Evolutionary conservation across 352 stramenopile genomes (phyloP), one percentile per base, ranked within the genome.

Genomic region (Phytophthora idaei): DNA sequence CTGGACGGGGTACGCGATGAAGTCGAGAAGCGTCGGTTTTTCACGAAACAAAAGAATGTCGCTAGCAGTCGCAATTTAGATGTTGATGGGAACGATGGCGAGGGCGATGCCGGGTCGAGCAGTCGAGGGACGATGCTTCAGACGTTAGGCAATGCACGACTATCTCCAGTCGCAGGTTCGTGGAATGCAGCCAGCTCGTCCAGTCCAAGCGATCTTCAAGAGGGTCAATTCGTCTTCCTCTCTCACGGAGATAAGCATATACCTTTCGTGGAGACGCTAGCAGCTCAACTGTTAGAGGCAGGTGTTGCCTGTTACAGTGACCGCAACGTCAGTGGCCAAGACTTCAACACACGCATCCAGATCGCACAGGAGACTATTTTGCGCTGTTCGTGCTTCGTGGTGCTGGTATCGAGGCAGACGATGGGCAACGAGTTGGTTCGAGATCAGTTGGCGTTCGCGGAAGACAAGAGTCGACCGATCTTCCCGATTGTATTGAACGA

Each of bases 391-490:
- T 78, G 68, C 53, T 90, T 92, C 39, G 64, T 94, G 3, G 78
- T 90, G 32, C 58, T 94, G 12, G 57, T 94, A 7, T 94, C 86
- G 2, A 76, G 62, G 34, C 69, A 90, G 34, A 92, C 78, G 0
- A 78, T 84, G 59, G 55, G 52, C 2, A 92, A 72, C 44, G 78
- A 92, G 61, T 62, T 93, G 15, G 82, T 94, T 5, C 80, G 80
- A 25, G 85, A 91, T 48, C 85, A 92, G 44, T 61, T 94, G 5
- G 85, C 83, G 11, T 92, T 90, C 56, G 85, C 85, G 0, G 85
- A 92, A 55, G 85, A 92, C 64, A 94, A 94, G 46, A 70, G 73
- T 0, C 80, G 81, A 1, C 78, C 80, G 9, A 92, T 94, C 57
- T 88, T 90, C 57, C 87, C 87, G 0, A 45, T 94, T 3, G 70